Conservation (phyloP, 2,329 filamentous ascomycete species). For the Apiospora pterosperma region DNA sequence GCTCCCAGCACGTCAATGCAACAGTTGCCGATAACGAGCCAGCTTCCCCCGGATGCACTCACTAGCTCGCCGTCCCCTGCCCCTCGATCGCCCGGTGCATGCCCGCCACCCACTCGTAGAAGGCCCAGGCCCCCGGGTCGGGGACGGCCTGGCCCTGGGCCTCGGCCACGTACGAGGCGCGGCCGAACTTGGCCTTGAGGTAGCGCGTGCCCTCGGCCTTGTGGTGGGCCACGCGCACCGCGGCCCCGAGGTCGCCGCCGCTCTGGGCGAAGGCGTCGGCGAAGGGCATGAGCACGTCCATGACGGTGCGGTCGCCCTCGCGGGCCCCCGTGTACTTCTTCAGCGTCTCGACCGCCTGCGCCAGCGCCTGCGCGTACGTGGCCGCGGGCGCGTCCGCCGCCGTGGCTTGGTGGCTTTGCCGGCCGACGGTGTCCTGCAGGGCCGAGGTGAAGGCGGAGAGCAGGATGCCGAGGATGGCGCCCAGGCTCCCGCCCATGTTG, state of each 20-base stretch:
- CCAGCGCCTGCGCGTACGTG: slow-evolving; percentile 17
- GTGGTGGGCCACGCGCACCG: slow-evolving; percentile 32
- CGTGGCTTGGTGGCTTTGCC: neutral
- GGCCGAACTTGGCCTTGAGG: slow-evolving; percentile 24
- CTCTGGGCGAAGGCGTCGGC: slow-evolving; percentile 13
- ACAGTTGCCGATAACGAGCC: neutral
- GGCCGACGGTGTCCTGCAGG: slow-evolving; percentile 8
- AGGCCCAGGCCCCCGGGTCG: slow-evolving; percentile 28
- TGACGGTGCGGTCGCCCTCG: slow-evolving; percentile 23
- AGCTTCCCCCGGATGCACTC: neutral
- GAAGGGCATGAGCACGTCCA: slow-evolving; percentile 19
- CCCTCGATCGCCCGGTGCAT: slow-evolving; percentile 9
- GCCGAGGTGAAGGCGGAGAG: slow-evolving; percentile 20
- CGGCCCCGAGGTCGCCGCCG: slow-evolving; percentile 22
- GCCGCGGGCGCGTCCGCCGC: neutral
- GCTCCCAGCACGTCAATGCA: neutral
- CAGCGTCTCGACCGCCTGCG: slow-evolving; percentile 17
- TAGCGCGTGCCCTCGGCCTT: slow-evolving; percentile 25
- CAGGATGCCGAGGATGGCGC: slow-evolving; percentile 29
- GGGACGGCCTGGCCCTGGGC: slow-evolving; percentile 23
- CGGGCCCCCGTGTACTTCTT: slow-evolving; percentile 23
- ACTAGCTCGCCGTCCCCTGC: neutral
- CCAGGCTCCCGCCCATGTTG: slow-evolving; percentile 34
- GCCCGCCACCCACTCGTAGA: slow-evolving; percentile 20
- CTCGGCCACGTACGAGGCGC: slow-evolving; percentile 26